Percentiles rank a stretch among this genome's conserved stretches.
These are phyloP conservation scores for Starmera quercuum DNA, from an alignment of 805 yeast genomes.

Conservation along the genomic window DNA sequence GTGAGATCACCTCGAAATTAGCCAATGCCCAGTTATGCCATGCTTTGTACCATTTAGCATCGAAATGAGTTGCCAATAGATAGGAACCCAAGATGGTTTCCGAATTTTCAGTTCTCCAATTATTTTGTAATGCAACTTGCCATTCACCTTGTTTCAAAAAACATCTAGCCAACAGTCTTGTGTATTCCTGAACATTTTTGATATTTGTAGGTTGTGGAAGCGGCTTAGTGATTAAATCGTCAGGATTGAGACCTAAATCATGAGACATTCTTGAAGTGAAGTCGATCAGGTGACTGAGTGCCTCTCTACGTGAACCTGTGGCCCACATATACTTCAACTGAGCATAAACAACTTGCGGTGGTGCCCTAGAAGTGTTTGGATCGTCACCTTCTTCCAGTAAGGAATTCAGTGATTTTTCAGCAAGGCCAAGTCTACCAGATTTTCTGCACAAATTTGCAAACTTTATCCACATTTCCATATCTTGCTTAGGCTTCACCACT, in stretches of 20 bases:
- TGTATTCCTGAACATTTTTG: conserved; percentile 73
- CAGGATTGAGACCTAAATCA: conserved; percentile 80
- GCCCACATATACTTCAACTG: conserved; percentile 97
- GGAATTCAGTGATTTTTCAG: conserved; percentile 82
- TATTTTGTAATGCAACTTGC: conserved; percentile 76
- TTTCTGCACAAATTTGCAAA: conserved; percentile 95
- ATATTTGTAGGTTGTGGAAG: conserved; percentile 54
- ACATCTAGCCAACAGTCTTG: conserved; percentile 83
- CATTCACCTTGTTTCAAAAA: conserved; percentile 98
- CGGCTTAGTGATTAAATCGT: conserved; percentile 81
- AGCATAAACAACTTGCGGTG: conserved; percentile 96
- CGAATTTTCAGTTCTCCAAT: conserved; percentile 74
- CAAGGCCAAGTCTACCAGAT: conserved; percentile 85
- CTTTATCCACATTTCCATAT: conserved; percentile 96
- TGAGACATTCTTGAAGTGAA: conserved; percentile 88
- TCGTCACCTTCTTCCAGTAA: conserved; percentile 64
- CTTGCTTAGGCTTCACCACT: conserved; percentile 91
- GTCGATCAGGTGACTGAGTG: conserved; percentile 76
- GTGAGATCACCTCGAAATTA: conserved; percentile 87
- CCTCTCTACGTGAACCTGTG: conserved; percentile 80
- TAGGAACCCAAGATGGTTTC: conserved; percentile 89
- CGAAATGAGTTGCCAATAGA: conserved; percentile 90
- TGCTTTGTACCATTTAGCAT: conserved; percentile 90
- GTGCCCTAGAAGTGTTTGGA: conserved; percentile 65
- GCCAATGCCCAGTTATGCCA: conserved; percentile 99